Conservation (phyloP, 768 basidiomycete species). For the Leccinum longicurvipes region DNA sequence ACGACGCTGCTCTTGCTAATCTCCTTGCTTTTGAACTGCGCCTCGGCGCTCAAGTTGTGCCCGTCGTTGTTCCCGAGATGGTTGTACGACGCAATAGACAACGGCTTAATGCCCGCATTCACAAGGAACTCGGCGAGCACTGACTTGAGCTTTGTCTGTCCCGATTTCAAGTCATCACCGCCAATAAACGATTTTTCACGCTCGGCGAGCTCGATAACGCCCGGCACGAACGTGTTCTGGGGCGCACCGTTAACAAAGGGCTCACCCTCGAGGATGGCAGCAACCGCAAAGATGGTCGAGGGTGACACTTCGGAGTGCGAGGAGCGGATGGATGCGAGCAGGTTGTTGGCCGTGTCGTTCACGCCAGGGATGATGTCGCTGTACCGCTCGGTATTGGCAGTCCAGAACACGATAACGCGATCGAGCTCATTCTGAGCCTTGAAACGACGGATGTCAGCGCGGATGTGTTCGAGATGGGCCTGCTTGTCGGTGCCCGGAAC, state of each 20-base stretch:
- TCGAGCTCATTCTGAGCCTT: constrained; percentile 81
- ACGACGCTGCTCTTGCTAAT: constrained; percentile 97
- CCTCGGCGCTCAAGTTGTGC: constrained; percentile 82
- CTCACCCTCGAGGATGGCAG: constrained; percentile 89
- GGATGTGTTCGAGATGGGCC: constrained; percentile 86
- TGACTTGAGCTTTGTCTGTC: constrained; percentile 96
- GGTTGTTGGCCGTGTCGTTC: constrained; percentile 89
- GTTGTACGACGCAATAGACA: constrained; percentile 97
- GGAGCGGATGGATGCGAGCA: constrained; percentile 75
- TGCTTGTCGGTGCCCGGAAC: constrained; percentile 85
- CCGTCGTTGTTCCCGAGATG: constrained; percentile 99
- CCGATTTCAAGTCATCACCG: constrained; percentile 96
- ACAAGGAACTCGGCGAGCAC: constrained; percentile 98
- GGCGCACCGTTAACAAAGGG: constrained; percentile 98
- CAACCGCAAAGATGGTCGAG: constrained; percentile 93
- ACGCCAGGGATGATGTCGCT: constrained; percentile 91
- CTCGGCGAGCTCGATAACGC: constrained; percentile 90
- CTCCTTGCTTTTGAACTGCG: constrained; percentile 97
- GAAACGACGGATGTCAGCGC: constrained; percentile 92
- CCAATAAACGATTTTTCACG: constrained; percentile 88
- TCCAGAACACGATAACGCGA: constrained; percentile 95
- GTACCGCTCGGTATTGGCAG: constrained; percentile 98
- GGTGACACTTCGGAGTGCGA: constrained; percentile 96
- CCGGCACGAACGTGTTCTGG: constrained; percentile 98
- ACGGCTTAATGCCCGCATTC: constrained; percentile 96